phyloP scores from a whole-genome alignment of 2,329 filamentous ascomycete species.

The Rhytidhysteron rufulum region DNA sequence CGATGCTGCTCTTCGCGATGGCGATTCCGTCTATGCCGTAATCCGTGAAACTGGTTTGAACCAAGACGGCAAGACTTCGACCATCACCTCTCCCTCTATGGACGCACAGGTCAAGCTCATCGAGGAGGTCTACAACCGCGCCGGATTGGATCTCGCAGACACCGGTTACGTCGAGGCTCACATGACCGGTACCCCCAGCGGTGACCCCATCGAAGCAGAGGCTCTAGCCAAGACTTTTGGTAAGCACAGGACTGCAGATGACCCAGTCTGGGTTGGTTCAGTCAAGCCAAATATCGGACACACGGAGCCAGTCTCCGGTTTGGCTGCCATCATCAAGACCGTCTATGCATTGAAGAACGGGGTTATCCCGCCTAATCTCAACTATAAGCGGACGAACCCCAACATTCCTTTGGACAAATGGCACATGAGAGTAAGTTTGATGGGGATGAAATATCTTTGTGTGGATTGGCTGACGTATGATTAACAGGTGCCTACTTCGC shows the following conservation, averaged over 20 bases:
- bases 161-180: neutral
- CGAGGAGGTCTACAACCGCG: too few relatives aligned
- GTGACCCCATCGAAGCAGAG: slow-evolving; percentile 6
- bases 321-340: slow-evolving; percentile 29
- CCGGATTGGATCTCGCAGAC: too few relatives aligned
- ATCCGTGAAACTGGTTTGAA: slow-evolving; percentile 3
- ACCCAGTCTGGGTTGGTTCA: neutral
- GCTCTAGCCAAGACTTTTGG: slow-evolving; percentile 18
- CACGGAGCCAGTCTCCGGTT: slow-evolving; percentile 29
- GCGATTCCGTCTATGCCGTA: neutral
- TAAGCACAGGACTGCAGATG: neutral
- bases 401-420: slow-evolving; percentile 16
- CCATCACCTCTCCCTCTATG: slow-evolving; percentile 18
- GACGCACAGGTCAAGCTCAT: slow-evolving; percentile 15
- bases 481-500: slow-evolving; percentile 1
- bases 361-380: slow-evolving; percentile 13
- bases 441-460: neutral
- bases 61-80: too few relatives aligned
- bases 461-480: neutral
- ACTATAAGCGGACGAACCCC: neutral
- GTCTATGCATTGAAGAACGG: slow-evolving; percentile 31
- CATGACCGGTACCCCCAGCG: neutral
- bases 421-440: neutral
- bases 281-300: slow-evolving; percentile 36
- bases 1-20: too few relatives aligned